phyloP scores from a whole-genome alignment of 306 rosid species.

The Crotalaria pallida region DNA sequence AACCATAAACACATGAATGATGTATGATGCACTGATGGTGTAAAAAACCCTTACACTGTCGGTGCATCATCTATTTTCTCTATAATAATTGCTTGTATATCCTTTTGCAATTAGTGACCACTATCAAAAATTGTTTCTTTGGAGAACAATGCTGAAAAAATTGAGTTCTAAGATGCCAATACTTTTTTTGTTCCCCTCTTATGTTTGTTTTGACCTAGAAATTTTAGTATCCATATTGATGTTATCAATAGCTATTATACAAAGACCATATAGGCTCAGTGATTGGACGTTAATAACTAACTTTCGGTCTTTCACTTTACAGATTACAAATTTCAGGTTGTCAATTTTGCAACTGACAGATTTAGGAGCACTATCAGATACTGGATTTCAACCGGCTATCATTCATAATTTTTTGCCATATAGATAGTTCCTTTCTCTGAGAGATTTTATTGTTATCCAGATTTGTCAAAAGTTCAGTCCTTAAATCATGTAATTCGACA shows the following conservation, averaged over 20 bases:
- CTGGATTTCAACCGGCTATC: slow-evolving; percentile 13
- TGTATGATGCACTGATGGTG: no score
- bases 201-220: background rate
- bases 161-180: background rate
- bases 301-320: background rate
- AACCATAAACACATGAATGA: no score
- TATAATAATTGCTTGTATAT: background rate
- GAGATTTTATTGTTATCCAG: slow-evolving; percentile 15
- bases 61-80: no score
- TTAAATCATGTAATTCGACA: slow-evolving; percentile 15
- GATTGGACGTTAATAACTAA: slow-evolving; percentile 8
- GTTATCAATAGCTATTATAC: background rate
- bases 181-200: background rate
- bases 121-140: background rate
- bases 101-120: background rate
- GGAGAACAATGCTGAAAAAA: background rate
- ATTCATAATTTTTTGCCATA: slow-evolving; percentile 14
- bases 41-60: no score
- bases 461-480: slow-evolving; percentile 8
- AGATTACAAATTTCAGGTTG: slow-evolving; percentile 11
- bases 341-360: slow-evolving; percentile 2
- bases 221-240: background rate
- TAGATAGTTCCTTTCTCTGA: background rate
- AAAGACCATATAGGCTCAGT: background rate
- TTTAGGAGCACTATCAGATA: slow-evolving; percentile 11